Evolutionary conservation across 495 filamentous ascomycete species (phyloP).

Genomic region (Talaromyces ruber): DNA sequence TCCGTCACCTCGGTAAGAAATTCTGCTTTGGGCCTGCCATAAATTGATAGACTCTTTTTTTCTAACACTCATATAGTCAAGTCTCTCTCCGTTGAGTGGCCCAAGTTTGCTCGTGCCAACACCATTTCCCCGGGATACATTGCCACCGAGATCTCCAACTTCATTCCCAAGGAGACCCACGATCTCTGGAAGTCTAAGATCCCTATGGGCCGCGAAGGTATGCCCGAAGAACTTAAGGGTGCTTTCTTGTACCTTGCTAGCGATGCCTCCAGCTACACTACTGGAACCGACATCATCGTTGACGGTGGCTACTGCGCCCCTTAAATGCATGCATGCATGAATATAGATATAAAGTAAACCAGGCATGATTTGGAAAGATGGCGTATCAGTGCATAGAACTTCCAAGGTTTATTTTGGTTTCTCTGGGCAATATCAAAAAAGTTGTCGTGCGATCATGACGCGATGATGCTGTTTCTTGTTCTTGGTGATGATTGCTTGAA

Average conservation of each 20-base stretch:
- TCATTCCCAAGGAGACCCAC: slow-evolving; percentile 14
- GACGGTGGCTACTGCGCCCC: slow-evolving; percentile 26
- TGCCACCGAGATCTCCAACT: slow-evolving; percentile 15
- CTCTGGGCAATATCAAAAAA: background rate
- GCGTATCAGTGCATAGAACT: background rate
- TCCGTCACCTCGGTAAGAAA: slow-evolving; percentile 18
- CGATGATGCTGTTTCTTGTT: background rate
- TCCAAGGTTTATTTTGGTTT: background rate
- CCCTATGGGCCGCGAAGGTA: slow-evolving; percentile 19
- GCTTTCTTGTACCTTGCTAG: slow-evolving; percentile 27
- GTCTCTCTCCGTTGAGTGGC: slow-evolving; percentile 26
- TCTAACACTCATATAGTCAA: slow-evolving; percentile 7
- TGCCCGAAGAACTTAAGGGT: slow-evolving; percentile 26
- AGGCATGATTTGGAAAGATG: background rate
- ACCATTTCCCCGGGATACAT: slow-evolving; percentile 31
- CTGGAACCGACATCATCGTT: slow-evolving; percentile 24
- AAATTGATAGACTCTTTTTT: background rate
- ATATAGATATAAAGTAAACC: background rate
- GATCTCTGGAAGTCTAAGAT: slow-evolving; percentile 24
- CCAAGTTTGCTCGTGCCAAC: slow-evolving; percentile 29
- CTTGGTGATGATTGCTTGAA: slow-evolving; percentile 1
- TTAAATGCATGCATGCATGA: slow-evolving; percentile 2
- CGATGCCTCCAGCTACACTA: slow-evolving; percentile 31
- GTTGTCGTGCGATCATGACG: background rate
- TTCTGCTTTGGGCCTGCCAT: background rate